phyloP scores from a whole-genome alignment of 257 asterid genomes.

The Jacaranda copaia region DNA sequence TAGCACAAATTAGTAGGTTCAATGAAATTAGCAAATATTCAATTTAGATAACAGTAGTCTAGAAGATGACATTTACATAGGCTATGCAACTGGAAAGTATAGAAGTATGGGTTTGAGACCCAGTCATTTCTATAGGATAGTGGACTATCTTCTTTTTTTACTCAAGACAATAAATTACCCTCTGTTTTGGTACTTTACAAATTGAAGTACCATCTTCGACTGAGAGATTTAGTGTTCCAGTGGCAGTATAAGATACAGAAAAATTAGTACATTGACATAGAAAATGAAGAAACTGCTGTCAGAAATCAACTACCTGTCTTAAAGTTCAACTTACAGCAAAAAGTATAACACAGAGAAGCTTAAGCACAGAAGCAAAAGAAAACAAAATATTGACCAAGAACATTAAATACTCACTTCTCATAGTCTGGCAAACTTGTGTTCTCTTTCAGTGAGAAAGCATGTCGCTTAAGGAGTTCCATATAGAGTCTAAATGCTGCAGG shows the following conservation, averaged over 20 bases:
- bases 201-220: too few species aligned
- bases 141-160: too few species aligned
- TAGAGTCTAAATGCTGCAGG: constrained; percentile 93
- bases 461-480: constrained; percentile 84
- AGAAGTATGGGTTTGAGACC: neutral
- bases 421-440: constrained; percentile 59
- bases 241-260: too few species aligned
- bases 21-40: too few species aligned
- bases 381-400: neutral
- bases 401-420: constrained; percentile 71
- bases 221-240: too few species aligned
- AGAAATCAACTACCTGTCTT: neutral
- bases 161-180: too few species aligned
- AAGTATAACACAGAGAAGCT: neutral
- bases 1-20: neutral
- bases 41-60: neutral
- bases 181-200: too few species aligned
- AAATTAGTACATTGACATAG: neutral
- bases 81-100: neutral
- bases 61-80: neutral
- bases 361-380: constrained; percentile 16
- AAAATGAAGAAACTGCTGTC: neutral
- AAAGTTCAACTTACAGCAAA: neutral
- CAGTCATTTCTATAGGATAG: too few species aligned
- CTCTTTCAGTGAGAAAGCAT: constrained; percentile 69